Conservation (phyloP, 2,329 filamentous ascomycete genomes). For the Ceratocystis huliohia region DNA sequence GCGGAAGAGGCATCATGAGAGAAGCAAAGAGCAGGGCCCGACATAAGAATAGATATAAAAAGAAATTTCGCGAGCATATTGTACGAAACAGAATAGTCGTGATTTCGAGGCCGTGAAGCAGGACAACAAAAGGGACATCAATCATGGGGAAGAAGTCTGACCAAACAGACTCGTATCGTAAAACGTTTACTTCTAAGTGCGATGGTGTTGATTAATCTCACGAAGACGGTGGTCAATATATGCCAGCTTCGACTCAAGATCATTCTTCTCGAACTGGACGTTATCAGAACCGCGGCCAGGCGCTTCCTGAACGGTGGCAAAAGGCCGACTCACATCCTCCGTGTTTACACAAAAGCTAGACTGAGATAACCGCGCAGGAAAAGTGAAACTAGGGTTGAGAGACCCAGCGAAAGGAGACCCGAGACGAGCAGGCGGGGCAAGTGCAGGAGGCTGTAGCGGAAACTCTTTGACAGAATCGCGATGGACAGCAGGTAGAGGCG, state of each 20-base stretch:
- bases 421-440: slow-evolving; percentile 35
- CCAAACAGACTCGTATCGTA: slow-evolving; percentile 23
- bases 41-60: neutral
- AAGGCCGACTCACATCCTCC: slow-evolving; percentile 35
- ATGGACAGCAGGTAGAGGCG: slow-evolving; percentile 12
- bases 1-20: neutral
- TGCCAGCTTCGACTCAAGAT: slow-evolving; percentile 40
- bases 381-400: slow-evolving; percentile 42
- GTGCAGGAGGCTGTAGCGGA: slow-evolving; percentile 20
- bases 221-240: slow-evolving; percentile 47
- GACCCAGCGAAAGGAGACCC: slow-evolving; percentile 45
- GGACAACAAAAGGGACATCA: neutral
- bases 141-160: neutral
- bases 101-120: neutral
- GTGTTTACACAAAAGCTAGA: slow-evolving; percentile 34
- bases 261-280: slow-evolving; percentile 30
- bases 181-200: slow-evolving; percentile 39
- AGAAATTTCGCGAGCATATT: neutral
- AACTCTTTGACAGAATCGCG: slow-evolving; percentile 17
- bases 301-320: slow-evolving; percentile 36
- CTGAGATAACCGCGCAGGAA: slow-evolving; percentile 45
- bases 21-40: neutral
- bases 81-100: neutral
- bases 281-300: slow-evolving; percentile 24
- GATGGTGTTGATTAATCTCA: slow-evolving; percentile 37